phyloP scores from a whole-genome alignment of 1,284 basidiomycete genomes.

The Microbotryum scabiosae region DNA sequence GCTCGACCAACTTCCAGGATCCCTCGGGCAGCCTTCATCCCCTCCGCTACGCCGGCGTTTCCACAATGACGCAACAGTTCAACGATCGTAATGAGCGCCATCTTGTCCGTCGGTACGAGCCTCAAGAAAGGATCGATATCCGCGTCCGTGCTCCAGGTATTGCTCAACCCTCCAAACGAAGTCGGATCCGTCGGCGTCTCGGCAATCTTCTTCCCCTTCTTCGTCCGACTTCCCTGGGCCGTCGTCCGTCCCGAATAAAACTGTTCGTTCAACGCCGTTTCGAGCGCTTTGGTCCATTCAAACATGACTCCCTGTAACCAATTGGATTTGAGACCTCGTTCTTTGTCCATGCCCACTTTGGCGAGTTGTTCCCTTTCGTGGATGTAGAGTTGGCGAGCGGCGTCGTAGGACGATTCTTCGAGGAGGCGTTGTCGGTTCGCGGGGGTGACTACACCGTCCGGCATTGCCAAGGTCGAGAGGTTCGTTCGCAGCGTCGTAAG shows the following conservation, averaged over 20 bases:
- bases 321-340: conserved; percentile 46
- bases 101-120: conserved; percentile 64
- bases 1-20: conserved; percentile 74
- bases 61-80: conserved; percentile 81
- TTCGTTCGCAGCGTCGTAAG: conserved; percentile 28
- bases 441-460: conserved; percentile 23
- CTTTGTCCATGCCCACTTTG: conserved; percentile 50
- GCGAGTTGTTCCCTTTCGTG: conserved; percentile 57
- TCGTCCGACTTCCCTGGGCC: background rate
- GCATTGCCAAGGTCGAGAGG: conserved; percentile 21
- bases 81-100: conserved; percentile 82
- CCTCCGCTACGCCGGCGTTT: conserved; percentile 58
- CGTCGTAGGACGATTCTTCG: conserved; percentile 74
- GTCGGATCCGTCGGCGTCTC: background rate
- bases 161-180: background rate
- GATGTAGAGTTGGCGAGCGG: conserved; percentile 63
- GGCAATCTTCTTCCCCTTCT: conserved; percentile 4
- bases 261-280: conserved; percentile 43
- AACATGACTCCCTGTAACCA: conserved; percentile 76
- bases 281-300: conserved; percentile 68
- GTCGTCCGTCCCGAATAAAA: background rate
- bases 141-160: conserved; percentile 14
- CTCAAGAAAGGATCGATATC: conserved; percentile 57
- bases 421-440: conserved; percentile 69
- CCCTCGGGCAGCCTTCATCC: conserved; percentile 84